phyloP scores from a whole-genome alignment of 176 grass and related monocot species.

The Zoysia pacifica region DNA sequence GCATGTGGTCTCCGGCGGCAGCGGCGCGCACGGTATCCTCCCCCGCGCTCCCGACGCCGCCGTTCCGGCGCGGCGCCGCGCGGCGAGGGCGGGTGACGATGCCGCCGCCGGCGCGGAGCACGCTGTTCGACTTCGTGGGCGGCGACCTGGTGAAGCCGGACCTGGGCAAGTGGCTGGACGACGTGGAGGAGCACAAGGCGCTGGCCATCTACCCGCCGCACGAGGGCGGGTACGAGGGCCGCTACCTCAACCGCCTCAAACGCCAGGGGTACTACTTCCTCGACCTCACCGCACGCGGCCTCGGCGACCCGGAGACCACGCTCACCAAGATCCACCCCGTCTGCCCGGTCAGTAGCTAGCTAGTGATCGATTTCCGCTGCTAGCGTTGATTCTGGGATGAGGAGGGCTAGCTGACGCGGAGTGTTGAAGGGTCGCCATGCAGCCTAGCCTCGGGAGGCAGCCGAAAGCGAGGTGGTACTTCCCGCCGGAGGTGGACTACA shows the following conservation, averaged over 20 bases:
- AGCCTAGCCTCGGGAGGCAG: conserved; percentile 88
- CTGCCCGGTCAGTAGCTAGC: conserved; percentile 54
- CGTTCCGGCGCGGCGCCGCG: background rate
- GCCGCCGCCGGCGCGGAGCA: conserved; percentile 32
- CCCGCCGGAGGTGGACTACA: conserved; percentile 94
- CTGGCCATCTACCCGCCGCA: conserved; percentile 86
- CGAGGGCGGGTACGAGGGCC: conserved; percentile 96
- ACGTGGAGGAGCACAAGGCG: conserved; percentile 90
- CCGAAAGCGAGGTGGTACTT: conserved; percentile 94
- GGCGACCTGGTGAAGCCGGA: conserved; percentile 75
- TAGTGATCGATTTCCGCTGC: too few relatives aligned
- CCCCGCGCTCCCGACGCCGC: conserved; percentile 36
- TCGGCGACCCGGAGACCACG: conserved; percentile 81
- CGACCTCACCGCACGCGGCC: conserved; percentile 77
- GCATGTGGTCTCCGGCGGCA: background rate
- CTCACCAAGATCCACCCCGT: conserved; percentile 94
- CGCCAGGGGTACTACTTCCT: conserved; percentile 90
- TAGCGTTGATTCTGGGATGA: too few relatives aligned
- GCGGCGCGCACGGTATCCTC: conserved; percentile 38
- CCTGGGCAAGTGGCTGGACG: conserved; percentile 70
- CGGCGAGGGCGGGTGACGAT: background rate
- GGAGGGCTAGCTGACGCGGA: too few relatives aligned
- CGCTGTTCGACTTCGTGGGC: conserved; percentile 65
- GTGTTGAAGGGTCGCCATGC: conserved; percentile 22
- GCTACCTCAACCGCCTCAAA: conserved; percentile 81